phyloP scores from a whole-genome alignment of 139 green algal species.

The Deuterostichococcus epilithicus region DNA sequence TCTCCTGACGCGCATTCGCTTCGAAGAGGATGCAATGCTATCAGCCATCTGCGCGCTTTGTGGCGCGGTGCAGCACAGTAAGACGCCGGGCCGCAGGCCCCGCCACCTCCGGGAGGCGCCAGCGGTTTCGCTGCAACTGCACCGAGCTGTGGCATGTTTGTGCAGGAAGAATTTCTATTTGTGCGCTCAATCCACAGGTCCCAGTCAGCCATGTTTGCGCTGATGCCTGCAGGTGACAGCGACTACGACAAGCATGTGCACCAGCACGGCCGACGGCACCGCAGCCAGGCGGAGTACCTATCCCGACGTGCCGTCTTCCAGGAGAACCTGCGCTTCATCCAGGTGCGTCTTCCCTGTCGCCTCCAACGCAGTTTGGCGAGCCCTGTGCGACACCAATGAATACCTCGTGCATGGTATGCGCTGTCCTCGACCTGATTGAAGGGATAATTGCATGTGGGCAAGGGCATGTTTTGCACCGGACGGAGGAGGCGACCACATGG shows the following conservation, averaged over 20 bases:
- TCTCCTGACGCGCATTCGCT: not conserved
- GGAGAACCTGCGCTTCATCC: conserved; percentile 24
- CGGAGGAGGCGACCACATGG: no score
- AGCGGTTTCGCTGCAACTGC: not conserved
- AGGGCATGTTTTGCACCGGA: no score
- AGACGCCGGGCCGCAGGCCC: no score
- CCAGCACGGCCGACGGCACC: conserved; percentile 35
- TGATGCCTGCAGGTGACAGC: conserved; percentile 15
- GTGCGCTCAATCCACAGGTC: no score
- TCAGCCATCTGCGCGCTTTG: no score
- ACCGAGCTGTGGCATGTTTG: not conserved
- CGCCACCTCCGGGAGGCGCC: no score
- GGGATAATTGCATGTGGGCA: no score
- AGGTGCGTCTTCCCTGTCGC: not conserved
- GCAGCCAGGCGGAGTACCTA: conserved; percentile 28
- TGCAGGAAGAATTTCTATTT: not conserved
- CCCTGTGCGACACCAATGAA: no score
- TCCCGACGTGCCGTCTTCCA: conserved; percentile 22
- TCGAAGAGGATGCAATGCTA: not conserved
- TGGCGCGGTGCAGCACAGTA: no score
- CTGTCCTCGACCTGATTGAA: no score
- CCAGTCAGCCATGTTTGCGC: not conserved
- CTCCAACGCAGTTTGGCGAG: not conserved
- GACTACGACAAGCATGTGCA: conserved; percentile 44
- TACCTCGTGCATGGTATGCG: no score